A percentile compares a stretch with the other conserved stretches of the same genome.
These are phyloP conservation scores for Monosporascus sp. DNA, from an alignment of 2,329 filamentous ascomycete genomes.

Conservation along the genomic window DNA sequence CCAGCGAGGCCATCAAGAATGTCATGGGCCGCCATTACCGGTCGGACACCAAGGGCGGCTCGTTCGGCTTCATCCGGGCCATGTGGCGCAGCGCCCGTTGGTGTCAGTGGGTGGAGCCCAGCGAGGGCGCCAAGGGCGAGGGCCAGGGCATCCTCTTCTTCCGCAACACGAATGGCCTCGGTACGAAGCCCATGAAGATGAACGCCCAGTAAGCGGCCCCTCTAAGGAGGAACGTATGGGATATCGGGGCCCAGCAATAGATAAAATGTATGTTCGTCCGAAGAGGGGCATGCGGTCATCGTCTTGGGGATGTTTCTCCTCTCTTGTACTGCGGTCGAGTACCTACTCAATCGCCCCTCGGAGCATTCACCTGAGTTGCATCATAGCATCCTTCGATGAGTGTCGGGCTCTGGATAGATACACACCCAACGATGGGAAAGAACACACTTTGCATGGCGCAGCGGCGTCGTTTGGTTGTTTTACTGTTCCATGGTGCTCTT, in stretches of 20 bases:
- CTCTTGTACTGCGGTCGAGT: no score
- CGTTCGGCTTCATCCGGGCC: constrained; percentile 76
- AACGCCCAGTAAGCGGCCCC: constrained; percentile 8
- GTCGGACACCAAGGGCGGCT: constrained; percentile 68
- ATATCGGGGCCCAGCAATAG: constrained; percentile 7
- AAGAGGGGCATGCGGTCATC: background rate
- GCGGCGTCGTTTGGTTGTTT: no score
- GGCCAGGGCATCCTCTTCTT: constrained; percentile 87
- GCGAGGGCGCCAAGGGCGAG: constrained; percentile 71
- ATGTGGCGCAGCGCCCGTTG: constrained; percentile 75
- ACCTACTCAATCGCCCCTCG: no score
- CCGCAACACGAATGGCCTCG: constrained; percentile 88
- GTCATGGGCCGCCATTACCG: constrained; percentile 97
- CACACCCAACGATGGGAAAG: no score
- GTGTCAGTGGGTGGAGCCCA: constrained; percentile 98
- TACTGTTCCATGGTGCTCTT: no score
- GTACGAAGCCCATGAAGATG: constrained; percentile 42
- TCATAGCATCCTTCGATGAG: no score
- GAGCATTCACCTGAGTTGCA: no score
- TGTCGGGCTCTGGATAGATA: no score
- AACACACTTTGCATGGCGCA: no score
- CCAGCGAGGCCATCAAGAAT: constrained; percentile 85
- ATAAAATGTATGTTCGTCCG: background rate
- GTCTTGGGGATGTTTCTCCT: background rate
- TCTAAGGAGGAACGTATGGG: background rate